Conservation (phyloP, 2,329 filamentous ascomycete species). For the Clonostachys solani region DNA sequence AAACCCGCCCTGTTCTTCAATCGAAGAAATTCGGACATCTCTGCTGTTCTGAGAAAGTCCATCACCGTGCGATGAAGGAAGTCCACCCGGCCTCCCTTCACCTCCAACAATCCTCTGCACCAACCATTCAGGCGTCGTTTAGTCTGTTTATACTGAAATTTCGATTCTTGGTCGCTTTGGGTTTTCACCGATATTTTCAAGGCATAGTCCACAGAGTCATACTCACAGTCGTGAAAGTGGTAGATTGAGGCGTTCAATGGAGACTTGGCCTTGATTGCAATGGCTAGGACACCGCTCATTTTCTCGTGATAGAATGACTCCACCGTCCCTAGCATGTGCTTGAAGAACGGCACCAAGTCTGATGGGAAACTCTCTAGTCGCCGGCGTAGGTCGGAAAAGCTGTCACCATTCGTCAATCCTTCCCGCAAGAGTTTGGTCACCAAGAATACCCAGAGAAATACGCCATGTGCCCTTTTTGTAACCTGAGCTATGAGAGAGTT, state of each 20-base stretch:
- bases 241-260: not conserved
- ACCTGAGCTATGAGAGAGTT: not conserved
- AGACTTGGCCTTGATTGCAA: not conserved
- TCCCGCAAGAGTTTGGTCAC: slow-evolving; percentile 1
- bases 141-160: not conserved
- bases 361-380: slow-evolving; percentile 3
- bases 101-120: not conserved
- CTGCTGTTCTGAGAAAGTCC: not conserved
- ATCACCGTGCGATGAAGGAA: not conserved
- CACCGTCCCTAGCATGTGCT: slow-evolving; percentile 1
- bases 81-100: not conserved
- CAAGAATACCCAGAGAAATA: not conserved
- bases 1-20: not conserved
- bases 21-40: not conserved
- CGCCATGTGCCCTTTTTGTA: not conserved
- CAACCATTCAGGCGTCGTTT: not conserved
- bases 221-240: not conserved
- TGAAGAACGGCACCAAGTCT: slow-evolving; percentile 6
- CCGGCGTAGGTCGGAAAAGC: not conserved
- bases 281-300: slow-evolving; percentile 1
- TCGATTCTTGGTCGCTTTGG: not conserved
- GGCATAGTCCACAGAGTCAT: not conserved
- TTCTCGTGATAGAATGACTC: slow-evolving; percentile 2
- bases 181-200: not conserved
- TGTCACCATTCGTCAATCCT: slow-evolving; percentile 2